phyloP scores from a whole-genome alignment of 73 alveolate genomes.

The Tetrahymena malaccensis region DNA sequence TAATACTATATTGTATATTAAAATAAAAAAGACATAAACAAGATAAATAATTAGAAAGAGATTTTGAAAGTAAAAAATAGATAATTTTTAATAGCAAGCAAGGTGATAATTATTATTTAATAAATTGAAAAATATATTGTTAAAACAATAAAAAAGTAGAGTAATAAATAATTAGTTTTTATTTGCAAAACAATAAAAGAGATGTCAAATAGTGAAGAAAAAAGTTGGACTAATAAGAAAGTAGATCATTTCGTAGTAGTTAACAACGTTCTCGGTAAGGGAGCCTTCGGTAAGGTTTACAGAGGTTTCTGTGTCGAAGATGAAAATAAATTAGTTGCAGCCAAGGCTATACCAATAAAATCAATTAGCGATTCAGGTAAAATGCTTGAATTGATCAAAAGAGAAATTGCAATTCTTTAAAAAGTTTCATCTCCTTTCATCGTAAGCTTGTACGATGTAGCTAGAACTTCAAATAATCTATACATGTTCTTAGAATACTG shows the following conservation, averaged over 20 bases:
- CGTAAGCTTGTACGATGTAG: constrained; percentile 39
- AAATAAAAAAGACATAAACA: background rate
- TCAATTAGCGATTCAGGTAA: constrained; percentile 33
- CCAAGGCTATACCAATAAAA: constrained; percentile 13
- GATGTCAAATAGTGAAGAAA: background rate
- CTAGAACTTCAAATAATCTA: constrained; percentile 32
- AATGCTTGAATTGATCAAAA: constrained; percentile 28
- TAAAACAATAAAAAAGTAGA: background rate
- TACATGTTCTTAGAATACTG: constrained; percentile 41
- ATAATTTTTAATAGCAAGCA: background rate
- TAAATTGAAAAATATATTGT: background rate
- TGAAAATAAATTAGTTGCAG: constrained; percentile 42
- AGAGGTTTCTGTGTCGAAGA: constrained; percentile 36
- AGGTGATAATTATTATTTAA: background rate
- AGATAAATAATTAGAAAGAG: background rate
- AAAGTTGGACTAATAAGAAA: constrained; percentile 40
- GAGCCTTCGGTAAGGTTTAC: constrained; percentile 37
- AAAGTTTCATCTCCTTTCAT: constrained; percentile 21
- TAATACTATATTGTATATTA: no score
- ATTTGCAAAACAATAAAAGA: background rate
- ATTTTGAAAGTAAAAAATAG: background rate
- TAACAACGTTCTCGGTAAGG: constrained; percentile 20
- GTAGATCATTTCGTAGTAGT: constrained; percentile 37
- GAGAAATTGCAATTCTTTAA: constrained; percentile 43
- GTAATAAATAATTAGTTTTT: background rate